phyloP scores from a whole-genome alignment of 768 basidiomycete species.

The Lentinula aciculospora region DNA sequence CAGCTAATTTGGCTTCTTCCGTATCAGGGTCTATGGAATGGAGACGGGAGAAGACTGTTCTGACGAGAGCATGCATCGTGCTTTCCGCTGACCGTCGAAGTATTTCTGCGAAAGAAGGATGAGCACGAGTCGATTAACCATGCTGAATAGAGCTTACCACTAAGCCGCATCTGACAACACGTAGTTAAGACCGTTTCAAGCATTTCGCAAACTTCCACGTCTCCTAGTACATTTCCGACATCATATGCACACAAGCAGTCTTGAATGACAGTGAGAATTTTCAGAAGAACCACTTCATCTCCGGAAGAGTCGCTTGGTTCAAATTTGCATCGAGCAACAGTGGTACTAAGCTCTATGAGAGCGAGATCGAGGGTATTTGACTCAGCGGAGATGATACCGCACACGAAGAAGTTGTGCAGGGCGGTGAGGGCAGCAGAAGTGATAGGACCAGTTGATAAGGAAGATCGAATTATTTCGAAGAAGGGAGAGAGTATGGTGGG shows the following conservation, averaged over 20 bases:
- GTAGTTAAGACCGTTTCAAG: constrained; percentile 96
- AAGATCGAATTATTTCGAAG: constrained; percentile 88
- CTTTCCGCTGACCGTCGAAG: constrained; percentile 83
- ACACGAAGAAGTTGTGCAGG: constrained; percentile 83
- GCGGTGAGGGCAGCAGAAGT: constrained; percentile 90
- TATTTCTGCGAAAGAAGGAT: constrained; percentile 52
- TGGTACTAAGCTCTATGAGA: constrained; percentile 78
- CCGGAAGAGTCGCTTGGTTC: constrained; percentile 97
- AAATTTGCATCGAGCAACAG: constrained; percentile 95
- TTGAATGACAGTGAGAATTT: constrained; percentile 86
- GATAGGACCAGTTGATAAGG: constrained; percentile 93
- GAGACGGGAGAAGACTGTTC: constrained; percentile 77
- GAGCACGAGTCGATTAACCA: constrained; percentile 2
- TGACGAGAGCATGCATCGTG: constrained; percentile 84
- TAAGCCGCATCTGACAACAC: constrained; percentile 94
- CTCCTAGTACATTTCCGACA: constrained; percentile 72
- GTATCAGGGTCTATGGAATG: constrained; percentile 52
- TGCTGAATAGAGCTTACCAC: constrained; percentile 51
- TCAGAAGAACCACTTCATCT: constrained; percentile 92
- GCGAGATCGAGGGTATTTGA: constrained; percentile 57
- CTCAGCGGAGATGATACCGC: constrained; percentile 58
- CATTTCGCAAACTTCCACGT: constrained; percentile 97
- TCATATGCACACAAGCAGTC: constrained; percentile 65
- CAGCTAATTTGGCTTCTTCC: constrained; percentile 63
- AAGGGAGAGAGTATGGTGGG: constrained; percentile 76